A percentile compares a stretch with the other conserved stretches of the same genome.
These are phyloP conservation scores for Jatropha podagrica DNA, from an alignment of 441 rosid genomes.

Conservation along the genomic window DNA sequence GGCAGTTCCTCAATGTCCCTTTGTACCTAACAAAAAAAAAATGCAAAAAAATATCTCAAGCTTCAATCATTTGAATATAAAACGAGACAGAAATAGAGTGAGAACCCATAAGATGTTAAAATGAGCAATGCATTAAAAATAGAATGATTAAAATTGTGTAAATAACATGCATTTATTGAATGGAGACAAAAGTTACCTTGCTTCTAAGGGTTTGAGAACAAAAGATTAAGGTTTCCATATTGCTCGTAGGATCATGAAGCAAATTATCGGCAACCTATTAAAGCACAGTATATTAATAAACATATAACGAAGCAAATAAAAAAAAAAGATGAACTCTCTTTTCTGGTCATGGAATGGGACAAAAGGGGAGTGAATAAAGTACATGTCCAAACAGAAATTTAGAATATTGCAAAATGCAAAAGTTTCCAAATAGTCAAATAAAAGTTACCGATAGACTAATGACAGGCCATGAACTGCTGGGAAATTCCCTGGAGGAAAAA, in stretches of 20 bases:
- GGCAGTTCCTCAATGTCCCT: slow-evolving; percentile 98
- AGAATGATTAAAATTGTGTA: not conserved
- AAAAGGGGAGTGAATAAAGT: not conserved
- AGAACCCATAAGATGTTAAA: not conserved
- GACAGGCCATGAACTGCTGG: not conserved
- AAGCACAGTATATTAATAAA: slow-evolving; percentile 18
- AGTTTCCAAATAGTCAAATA: not conserved
- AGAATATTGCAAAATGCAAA: not conserved
- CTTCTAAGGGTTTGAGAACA: slow-evolving; percentile 99
- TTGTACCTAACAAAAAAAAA: slow-evolving; percentile 63
- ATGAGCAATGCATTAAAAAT: not conserved
- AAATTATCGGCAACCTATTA: slow-evolving; percentile 95
- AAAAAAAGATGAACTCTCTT: not conserved
- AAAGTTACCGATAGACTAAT: not conserved
- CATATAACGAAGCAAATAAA: slow-evolving; percentile 5
- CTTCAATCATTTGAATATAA: not conserved
- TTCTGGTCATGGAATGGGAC: not conserved
- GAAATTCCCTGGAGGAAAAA: not conserved
- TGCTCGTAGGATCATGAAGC: slow-evolving; percentile 96
- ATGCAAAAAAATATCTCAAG: not conserved
- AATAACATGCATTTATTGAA: not conserved
- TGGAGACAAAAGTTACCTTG: slow-evolving; percentile 62
- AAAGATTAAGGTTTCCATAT: slow-evolving; percentile 91
- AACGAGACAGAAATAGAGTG: not conserved
- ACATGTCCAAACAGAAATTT: not conserved